Conservation (phyloP, 2,329 filamentous ascomycete species). For the Neopestalotiopsis sp. region DNA sequence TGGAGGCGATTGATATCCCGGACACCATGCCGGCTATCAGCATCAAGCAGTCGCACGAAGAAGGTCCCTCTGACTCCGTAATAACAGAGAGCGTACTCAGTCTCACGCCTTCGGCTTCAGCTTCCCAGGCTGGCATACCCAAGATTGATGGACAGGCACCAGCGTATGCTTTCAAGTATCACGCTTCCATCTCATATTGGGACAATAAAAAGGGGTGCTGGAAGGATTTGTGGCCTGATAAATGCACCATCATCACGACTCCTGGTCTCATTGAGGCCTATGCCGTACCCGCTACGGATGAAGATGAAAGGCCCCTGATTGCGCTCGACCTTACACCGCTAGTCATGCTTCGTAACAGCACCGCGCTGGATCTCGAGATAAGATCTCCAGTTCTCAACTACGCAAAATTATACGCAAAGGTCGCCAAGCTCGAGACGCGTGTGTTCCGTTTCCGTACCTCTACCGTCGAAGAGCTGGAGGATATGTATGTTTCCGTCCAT, state of each 20-base stretch:
- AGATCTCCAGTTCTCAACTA: slow-evolving; percentile 78
- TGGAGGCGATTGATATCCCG: slow-evolving; percentile 65
- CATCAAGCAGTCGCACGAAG: slow-evolving; percentile 47
- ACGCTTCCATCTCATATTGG: slow-evolving; percentile 66
- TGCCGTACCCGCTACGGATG: slow-evolving; percentile 44
- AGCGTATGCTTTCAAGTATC: slow-evolving; percentile 50
- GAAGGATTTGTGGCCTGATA: slow-evolving; percentile 60
- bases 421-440: slow-evolving; percentile 66
- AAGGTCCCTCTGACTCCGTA: slow-evolving; percentile 42
- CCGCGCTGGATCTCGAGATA: slow-evolving; percentile 91
- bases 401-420: slow-evolving; percentile 62
- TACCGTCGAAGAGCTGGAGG: slow-evolving; percentile 76
- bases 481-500: slow-evolving; percentile 86
- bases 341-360: slow-evolving; percentile 88
- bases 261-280: slow-evolving; percentile 66
- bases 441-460: slow-evolving; percentile 92
- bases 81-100: slow-evolving; percentile 56
- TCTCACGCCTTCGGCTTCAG: slow-evolving; percentile 79
- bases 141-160: slow-evolving; percentile 48
- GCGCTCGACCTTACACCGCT: slow-evolving; percentile 89
- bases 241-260: slow-evolving; percentile 60
- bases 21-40: slow-evolving; percentile 64
- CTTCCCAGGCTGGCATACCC: slow-evolving; percentile 71
- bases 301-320: slow-evolving; percentile 52
- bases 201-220: slow-evolving; percentile 63